Percentiles rank a stretch among this genome's conserved stretches.
Evolutionary conservation across 2,329 filamentous ascomycete genomes (phyloP).

Genomic region (Fusarium devonianum): DNA sequence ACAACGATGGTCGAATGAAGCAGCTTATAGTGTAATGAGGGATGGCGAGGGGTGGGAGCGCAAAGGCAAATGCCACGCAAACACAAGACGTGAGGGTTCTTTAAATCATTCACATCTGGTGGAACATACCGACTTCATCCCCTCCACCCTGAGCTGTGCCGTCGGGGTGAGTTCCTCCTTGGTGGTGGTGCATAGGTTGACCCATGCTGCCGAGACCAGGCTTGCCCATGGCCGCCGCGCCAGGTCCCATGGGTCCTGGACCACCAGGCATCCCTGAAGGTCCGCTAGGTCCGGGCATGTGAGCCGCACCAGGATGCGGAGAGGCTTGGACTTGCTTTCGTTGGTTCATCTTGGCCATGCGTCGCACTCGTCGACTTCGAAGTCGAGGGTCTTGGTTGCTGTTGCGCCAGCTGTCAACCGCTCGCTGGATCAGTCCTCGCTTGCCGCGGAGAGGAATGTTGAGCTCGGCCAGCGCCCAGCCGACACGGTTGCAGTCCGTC

Average conservation of each 20-base stretch:
- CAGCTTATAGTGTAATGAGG: slow-evolving; percentile 33
- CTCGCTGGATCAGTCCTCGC: slow-evolving; percentile 92
- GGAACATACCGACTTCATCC: slow-evolving; percentile 98
- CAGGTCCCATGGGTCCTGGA: slow-evolving; percentile 68
- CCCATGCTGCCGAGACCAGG: slow-evolving; percentile 73
- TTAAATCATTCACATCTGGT: slow-evolving; percentile 77
- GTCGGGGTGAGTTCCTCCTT: slow-evolving; percentile 48
- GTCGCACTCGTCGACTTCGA: slow-evolving; percentile 87
- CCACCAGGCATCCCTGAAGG: slow-evolving; percentile 69
- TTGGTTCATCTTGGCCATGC: slow-evolving; percentile 95
- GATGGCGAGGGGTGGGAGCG: slow-evolving; percentile 26
- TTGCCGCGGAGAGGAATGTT: slow-evolving; percentile 93
- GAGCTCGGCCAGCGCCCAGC: slow-evolving; percentile 95
- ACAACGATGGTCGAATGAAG: slow-evolving; percentile 40
- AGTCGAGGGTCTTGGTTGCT: slow-evolving; percentile 96
- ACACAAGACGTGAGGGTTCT: slow-evolving; percentile 49
- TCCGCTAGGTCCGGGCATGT: slow-evolving; percentile 73
- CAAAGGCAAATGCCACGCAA: slow-evolving; percentile 40
- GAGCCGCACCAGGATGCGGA: slow-evolving; percentile 61
- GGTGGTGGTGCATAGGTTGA: slow-evolving; percentile 73
- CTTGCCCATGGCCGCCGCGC: slow-evolving; percentile 67
- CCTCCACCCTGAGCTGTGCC: slow-evolving; percentile 70
- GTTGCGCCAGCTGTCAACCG: slow-evolving; percentile 98
- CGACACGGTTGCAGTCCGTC: slow-evolving; percentile 98
- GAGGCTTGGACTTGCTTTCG: slow-evolving; percentile 74